Evolutionary conservation across 2,329 filamentous ascomycete species (phyloP).

Genomic region (Colletotrichum lini): DNA sequence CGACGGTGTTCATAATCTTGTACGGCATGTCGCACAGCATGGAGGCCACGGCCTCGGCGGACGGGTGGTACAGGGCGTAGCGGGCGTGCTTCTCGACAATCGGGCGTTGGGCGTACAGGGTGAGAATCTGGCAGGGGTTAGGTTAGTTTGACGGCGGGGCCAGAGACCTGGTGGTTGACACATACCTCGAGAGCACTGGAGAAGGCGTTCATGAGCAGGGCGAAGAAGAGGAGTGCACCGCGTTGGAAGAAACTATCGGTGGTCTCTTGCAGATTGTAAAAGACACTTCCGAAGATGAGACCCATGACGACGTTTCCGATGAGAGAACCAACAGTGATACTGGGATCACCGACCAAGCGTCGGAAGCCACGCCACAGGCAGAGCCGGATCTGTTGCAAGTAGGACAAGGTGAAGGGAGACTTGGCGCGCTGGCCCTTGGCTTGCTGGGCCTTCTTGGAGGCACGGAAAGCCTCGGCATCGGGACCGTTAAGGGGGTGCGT

Average conservation of each 20-base stretch:
- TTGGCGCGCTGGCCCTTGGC: slow-evolving; percentile 72
- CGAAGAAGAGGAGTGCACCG: slow-evolving; percentile 88
- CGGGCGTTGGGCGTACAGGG: slow-evolving; percentile 88
- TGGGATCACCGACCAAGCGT: slow-evolving; percentile 82
- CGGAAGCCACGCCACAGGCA: slow-evolving; percentile 87
- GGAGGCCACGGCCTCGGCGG: slow-evolving; percentile 87
- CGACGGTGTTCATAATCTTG: slow-evolving; percentile 80
- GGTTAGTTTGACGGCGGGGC: slow-evolving; percentile 15
- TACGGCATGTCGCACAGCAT: slow-evolving; percentile 91
- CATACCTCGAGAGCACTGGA: slow-evolving; percentile 80
- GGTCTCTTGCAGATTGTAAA: slow-evolving; percentile 79
- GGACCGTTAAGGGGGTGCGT: slow-evolving; percentile 68
- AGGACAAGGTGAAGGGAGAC: slow-evolving; percentile 89
- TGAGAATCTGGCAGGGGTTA: slow-evolving; percentile 73
- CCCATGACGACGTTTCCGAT: slow-evolving; percentile 83
- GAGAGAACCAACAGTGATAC: slow-evolving; percentile 77
- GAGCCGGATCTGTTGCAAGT: slow-evolving; percentile 80
- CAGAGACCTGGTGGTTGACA: slow-evolving; percentile 42
- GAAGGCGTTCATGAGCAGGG: slow-evolving; percentile 89
- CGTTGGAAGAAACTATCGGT: slow-evolving; percentile 84
- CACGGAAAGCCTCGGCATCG: slow-evolving; percentile 71
- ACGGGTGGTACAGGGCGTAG: slow-evolving; percentile 92
- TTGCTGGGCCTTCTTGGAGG: slow-evolving; percentile 68
- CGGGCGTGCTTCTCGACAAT: slow-evolving; percentile 92
- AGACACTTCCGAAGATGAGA: slow-evolving; percentile 84